A percentile compares a stretch with the other conserved stretches of the same genome.
phyloP scores from a whole-genome alignment of 768 basidiomycete genomes.

The Hypholoma sublateritium region DNA sequence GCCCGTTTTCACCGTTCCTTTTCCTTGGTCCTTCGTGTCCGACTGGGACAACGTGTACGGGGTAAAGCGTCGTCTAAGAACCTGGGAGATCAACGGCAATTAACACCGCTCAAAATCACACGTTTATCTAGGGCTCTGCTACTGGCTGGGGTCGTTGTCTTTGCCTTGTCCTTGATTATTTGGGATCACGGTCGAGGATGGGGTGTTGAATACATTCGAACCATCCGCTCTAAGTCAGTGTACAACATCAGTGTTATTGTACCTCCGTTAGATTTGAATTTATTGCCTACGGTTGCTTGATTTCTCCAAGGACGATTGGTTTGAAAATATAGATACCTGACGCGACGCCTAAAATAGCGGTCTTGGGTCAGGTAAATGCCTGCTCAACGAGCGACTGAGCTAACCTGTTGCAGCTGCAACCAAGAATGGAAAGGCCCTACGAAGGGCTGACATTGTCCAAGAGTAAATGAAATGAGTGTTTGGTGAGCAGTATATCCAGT shows the following conservation, averaged over 20 bases:
- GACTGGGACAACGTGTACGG: conserved; percentile 3
- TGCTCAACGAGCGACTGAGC: conserved; percentile 3
- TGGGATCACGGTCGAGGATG: conserved; percentile 16
- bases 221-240: conserved; percentile 11
- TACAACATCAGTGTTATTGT: conserved; percentile 13
- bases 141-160: conserved; percentile 13
- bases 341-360: conserved; percentile 42
- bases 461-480: background rate
- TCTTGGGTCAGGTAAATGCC: background rate
- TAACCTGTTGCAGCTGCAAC: conserved; percentile 61
- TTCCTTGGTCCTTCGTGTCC: conserved; percentile 6
- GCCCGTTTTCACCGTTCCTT: conserved; percentile 7
- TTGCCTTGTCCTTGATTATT: conserved; percentile 16
- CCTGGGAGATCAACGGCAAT: conserved; percentile 9
- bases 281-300: conserved; percentile 20
- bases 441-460: conserved; percentile 28
- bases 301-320: conserved; percentile 38
- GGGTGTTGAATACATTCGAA: conserved; percentile 10
- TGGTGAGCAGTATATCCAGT: background rate
- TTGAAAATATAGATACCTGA: conserved; percentile 72
- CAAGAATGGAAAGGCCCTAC: conserved; percentile 48
- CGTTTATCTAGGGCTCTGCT: conserved; percentile 10
- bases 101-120: conserved; percentile 15
- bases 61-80: conserved; percentile 1
- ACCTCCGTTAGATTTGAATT: conserved; percentile 4